Evolutionary conservation across 345 rosid species (phyloP), one percentile per base, ranked within the genome.

Genomic region (Syzygium jambos): DNA sequence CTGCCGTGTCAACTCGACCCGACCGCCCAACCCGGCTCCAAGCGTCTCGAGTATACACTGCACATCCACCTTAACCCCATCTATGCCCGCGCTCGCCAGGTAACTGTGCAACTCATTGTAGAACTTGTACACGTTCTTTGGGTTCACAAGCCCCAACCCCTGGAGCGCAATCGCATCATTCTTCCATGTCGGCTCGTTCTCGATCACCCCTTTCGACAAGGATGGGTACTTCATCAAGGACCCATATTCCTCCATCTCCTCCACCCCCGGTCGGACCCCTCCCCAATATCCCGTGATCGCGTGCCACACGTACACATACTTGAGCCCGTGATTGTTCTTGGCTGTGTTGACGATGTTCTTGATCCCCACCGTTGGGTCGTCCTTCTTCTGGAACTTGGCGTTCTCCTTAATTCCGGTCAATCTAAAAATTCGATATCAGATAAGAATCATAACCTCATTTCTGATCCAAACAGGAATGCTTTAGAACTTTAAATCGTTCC

Each of bases 241-340:
- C 38, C 92, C 97, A 78, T 94, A 97, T 52, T 91, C 93, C 90
- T 91, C 95, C 95, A 93, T 92, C 89, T 89, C 97, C 89, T 91
- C 85, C 19, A 90, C 93, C 3, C 98, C 98, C 0, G 99, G 98
- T 2, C 94, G 91, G 88, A 97, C 98, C 86, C 99, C 99, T 10
- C 99, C 99, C 99, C 99, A 97, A 59, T 97, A 97, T 63, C 99
- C 99, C 0, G 96, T 94, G 21, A 97, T 97, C 11, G 99, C 98
- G 83, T 97, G 99, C 99, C 99, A 97, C 29, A 97, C 98, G 86
- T 97, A 97, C 61, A 96, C 98, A 52, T 93, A 94, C 29, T 94
- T 95, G 52, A 97, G 86, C 86, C 98, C 98, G 88, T 95, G 89
- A 83, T 92, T 95, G 52, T 93, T 85, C 88, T 95, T 97, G 0